Evolutionary conservation across 805 yeast species (phyloP).

Genomic region (Komagataella kurtzmanii): DNA sequence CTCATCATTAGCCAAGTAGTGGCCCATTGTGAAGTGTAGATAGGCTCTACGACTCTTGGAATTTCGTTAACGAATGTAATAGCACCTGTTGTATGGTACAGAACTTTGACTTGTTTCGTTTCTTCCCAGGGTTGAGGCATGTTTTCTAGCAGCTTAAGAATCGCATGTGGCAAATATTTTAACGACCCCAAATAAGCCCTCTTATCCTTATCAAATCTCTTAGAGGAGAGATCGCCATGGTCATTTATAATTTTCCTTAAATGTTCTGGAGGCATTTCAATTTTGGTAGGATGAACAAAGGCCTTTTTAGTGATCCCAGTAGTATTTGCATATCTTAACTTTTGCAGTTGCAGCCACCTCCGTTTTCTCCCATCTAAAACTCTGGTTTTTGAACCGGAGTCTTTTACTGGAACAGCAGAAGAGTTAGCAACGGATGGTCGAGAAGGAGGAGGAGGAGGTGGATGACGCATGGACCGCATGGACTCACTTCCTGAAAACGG

Average conservation of each 20-base stretch:
- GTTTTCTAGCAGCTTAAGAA: constrained; percentile 75
- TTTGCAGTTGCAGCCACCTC: constrained; percentile 55
- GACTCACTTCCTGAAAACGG: constrained; percentile 1
- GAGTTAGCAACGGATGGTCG: constrained; percentile 4
- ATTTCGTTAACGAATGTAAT: constrained; percentile 88
- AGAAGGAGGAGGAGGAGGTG: constrained; percentile 4
- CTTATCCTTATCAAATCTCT: constrained; percentile 71
- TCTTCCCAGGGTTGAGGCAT: constrained; percentile 99
- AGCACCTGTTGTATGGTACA: constrained; percentile 89
- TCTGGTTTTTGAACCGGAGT: constrained; percentile 12
- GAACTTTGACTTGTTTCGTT: constrained; percentile 68
- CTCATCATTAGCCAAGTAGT: constrained; percentile 89
- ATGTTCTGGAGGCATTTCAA: constrained; percentile 91
- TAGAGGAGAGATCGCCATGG: constrained; percentile 76
- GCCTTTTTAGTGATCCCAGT: background rate
- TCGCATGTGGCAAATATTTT: constrained; percentile 93
- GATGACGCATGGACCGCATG: background rate
- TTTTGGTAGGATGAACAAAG: constrained; percentile 41
- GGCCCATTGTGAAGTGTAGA: constrained; percentile 93
- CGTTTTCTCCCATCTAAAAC: constrained; percentile 27
- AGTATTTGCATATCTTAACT: constrained; percentile 32
- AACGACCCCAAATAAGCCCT: constrained; percentile 81
- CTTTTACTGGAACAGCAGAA: constrained; percentile 19
- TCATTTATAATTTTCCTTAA: constrained; percentile 69
- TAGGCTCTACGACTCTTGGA: constrained; percentile 87